Conservation (phyloP, 2,329 filamentous ascomycete genomes). For the Cladosporium sp. region DNA sequence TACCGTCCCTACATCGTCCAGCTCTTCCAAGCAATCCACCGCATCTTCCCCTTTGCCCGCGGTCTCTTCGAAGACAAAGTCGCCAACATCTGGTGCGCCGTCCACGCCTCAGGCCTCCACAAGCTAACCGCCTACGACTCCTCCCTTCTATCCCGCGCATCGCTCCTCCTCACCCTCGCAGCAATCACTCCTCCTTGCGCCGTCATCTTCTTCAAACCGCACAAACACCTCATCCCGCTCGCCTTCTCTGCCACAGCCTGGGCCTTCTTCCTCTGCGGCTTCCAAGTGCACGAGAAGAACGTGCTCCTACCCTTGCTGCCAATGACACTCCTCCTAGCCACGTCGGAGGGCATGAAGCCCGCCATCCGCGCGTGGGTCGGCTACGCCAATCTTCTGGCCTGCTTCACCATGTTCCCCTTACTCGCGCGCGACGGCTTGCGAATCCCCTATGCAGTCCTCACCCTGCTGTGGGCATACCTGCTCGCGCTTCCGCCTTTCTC, state of each 20-base stretch:
- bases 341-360: conserved; percentile 70
- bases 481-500: conserved; percentile 79
- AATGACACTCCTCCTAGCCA: conserved; percentile 82
- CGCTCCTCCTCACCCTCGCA: conserved; percentile 68
- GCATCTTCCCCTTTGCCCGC: conserved; percentile 94
- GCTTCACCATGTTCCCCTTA: conserved; percentile 91
- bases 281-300: conserved; percentile 98
- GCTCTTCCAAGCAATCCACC: conserved; percentile 76
- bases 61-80: conserved; percentile 98
- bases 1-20: conserved; percentile 76
- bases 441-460: conserved; percentile 80
- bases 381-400: conserved; percentile 86
- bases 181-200: conserved; percentile 76
- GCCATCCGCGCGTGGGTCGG: conserved; percentile 84
- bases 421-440: conserved; percentile 78
- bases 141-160: conserved; percentile 68
- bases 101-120: conserved; percentile 69
- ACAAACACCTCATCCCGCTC: conserved; percentile 70
- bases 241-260: conserved; percentile 82
- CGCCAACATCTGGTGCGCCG: conserved; percentile 94
- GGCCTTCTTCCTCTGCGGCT: conserved; percentile 97
- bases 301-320: conserved; percentile 87
- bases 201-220: conserved; percentile 73
- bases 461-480: conserved; percentile 85
- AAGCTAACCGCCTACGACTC: conserved; percentile 76